Base-by-base conservation (phyloP, 169 alveolate species). In the Cryptosporidium baileyi region DNA sequence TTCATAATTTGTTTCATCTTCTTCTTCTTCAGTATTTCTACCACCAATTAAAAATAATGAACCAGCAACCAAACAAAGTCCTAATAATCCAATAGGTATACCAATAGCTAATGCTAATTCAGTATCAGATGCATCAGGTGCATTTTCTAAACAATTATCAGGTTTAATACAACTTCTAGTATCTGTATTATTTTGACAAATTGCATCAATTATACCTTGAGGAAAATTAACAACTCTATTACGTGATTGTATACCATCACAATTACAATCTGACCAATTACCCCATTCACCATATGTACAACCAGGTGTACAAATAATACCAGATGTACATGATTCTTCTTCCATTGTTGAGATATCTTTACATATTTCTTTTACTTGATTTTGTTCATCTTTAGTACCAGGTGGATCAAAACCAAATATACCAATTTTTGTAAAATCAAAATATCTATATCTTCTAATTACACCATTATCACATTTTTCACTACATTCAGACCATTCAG, bases 81-180 rank as follows among this genome's bases (percentile, higher is more conserved):
- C 85, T 22, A 74, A 34, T 13, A 74, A n/a, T 6, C 74, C 85
- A 38, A 54, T 30, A 5, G 85, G 85, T 22, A 57, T 19, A n/a
- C 85, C 85, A 36, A 74, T 38, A 59, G 85, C 85, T 22, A 57
- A 19, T 13, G 85, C 85, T 17, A 74, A 28, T n/a, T 44, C 17
- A 24, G 51, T 26, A 11, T n/a, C 26, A n/a, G 74, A 67, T 13
- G 74, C 40, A 36, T 51, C 65, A 1, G 85, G 85, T 24, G 85
- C 60, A 1, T 67, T 22, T 26, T 74, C 67, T 11, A 43, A 22
- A 57, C 85, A 74, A 11, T 60, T 67, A 1, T 54, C 67, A 22
- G 85, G 85, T 30, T 74, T 57, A 19, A 47, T 74, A 26, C 85
- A 74, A 19, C 4, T 28, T 24, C 85, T 51, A n/a, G 57, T 38